phyloP scores from a whole-genome alignment of 257 asterid species.

The Gentiana dahurica region DNA sequence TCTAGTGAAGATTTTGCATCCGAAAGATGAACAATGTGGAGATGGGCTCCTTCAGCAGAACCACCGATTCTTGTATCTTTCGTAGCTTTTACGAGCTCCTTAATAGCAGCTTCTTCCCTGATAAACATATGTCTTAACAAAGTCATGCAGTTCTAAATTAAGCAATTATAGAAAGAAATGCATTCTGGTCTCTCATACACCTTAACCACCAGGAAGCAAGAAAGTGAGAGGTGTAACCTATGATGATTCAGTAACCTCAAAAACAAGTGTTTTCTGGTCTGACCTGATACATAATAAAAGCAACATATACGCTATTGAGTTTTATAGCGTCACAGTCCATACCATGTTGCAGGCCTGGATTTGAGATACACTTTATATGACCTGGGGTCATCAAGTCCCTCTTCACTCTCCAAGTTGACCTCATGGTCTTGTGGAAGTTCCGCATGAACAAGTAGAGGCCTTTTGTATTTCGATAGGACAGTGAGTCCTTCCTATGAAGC shows the following conservation, averaged over 20 bases:
- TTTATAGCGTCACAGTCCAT: constrained; percentile 5
- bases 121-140: not conserved
- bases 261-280: not conserved
- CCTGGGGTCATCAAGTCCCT: constrained; percentile 35
- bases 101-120: constrained; percentile 91
- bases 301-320: not conserved
- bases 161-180: too few species aligned
- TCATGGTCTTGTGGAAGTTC: constrained; percentile 50
- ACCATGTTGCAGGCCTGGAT: constrained; percentile 86
- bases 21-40: constrained; percentile 84
- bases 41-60: constrained; percentile 88
- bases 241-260: not conserved
- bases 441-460: constrained; percentile 91
- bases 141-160: too few species aligned
- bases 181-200: too few species aligned
- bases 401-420: constrained; percentile 19
- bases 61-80: constrained; percentile 67
- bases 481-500: constrained; percentile 60
- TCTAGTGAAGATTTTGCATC: constrained; percentile 76
- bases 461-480: constrained; percentile 64
- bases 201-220: too few species aligned
- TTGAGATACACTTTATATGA: constrained; percentile 79
- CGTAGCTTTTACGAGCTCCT: constrained; percentile 55
- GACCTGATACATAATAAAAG: not conserved
- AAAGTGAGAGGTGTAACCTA: not conserved